Conservation (phyloP, 345 rosid genomes). For the Aquilaria malaccensis region DNA sequence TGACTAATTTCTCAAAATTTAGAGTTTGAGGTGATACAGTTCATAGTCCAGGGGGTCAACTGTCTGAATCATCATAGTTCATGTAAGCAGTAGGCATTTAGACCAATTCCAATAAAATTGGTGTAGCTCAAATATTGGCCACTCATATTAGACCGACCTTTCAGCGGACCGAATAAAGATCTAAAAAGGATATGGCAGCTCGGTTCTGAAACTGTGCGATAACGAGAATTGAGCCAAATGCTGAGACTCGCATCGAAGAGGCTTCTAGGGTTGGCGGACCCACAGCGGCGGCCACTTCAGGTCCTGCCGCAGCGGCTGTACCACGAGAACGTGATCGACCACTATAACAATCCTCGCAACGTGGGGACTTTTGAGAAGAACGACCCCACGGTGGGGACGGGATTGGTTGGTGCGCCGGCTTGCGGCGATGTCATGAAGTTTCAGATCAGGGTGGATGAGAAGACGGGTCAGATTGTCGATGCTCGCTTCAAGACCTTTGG, state of each 20-base stretch:
- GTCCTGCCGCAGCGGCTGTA: slow-evolving; percentile 35
- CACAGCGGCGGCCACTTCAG: slow-evolving; percentile 18
- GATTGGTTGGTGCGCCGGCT: slow-evolving; percentile 91
- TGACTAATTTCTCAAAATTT: no score
- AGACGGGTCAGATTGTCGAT: slow-evolving; percentile 72
- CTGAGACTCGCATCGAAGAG: slow-evolving; percentile 41
- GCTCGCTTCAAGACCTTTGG: slow-evolving; percentile 95
- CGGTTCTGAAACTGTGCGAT: no score
- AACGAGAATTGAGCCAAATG: slow-evolving; percentile 25
- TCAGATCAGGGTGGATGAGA: slow-evolving; percentile 78
- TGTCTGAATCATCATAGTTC: no score
- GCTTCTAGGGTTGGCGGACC: slow-evolving; percentile 22
- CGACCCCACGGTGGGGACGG: slow-evolving; percentile 73
- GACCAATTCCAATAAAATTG: no score
- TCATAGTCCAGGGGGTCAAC: no score
- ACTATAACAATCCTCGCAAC: slow-evolving; percentile 84
- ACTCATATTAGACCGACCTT: no score
- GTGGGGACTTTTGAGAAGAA: slow-evolving; percentile 86
- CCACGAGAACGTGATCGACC: slow-evolving; percentile 91
- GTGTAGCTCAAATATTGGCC: no score
- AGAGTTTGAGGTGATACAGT: no score
- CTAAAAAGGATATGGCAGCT: no score
- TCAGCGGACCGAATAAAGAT: no score
- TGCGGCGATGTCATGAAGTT: slow-evolving; percentile 98
- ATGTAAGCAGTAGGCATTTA: no score